phyloP scores from a whole-genome alignment of 2,329 filamentous ascomycete genomes.

The Nannizziopsis arthrosporioides region DNA sequence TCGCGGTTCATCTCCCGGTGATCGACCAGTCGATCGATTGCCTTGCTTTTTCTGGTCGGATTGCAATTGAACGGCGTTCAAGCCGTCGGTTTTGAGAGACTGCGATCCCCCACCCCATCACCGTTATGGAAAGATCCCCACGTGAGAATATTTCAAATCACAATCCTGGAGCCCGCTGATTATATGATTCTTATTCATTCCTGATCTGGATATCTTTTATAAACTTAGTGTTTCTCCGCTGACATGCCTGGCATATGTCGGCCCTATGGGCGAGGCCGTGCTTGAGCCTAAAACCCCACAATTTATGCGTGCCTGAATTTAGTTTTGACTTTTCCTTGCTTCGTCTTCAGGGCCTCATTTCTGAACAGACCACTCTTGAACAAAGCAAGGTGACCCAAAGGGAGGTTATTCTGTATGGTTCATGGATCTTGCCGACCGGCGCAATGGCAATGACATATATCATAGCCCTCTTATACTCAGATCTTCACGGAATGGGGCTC shows the following conservation, averaged over 20 bases:
- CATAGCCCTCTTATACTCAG: too few species aligned
- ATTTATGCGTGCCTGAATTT: constrained; percentile 7
- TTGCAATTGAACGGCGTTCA: neutral
- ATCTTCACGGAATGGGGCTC: too few species aligned
- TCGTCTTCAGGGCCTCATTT: neutral
- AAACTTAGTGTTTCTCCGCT: neutral
- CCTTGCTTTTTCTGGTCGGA: neutral
- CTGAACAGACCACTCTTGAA: too few species aligned
- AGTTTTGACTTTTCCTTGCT: neutral
- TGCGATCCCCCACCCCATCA: neutral
- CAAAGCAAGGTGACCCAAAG: neutral
- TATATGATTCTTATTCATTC: too few species aligned
- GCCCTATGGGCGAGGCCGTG: constrained; percentile 7
- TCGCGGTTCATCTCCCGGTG: neutral
- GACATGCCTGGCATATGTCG: constrained; percentile 1
- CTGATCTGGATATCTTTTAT: neutral
- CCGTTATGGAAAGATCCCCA: constrained; percentile 1
- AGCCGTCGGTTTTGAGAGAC: constrained; percentile 1
- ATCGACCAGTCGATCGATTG: neutral
- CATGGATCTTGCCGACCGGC: neutral
- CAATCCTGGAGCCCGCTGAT: neutral
- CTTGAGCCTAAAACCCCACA: constrained; percentile 5
- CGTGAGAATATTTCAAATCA: constrained; percentile 2
- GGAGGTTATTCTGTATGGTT: neutral
- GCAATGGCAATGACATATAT: neutral